These are phyloP conservation scores for Aspergillus affinis DNA, from an alignment of 495 filamentous ascomycete species.

Conservation along the genomic window DNA sequence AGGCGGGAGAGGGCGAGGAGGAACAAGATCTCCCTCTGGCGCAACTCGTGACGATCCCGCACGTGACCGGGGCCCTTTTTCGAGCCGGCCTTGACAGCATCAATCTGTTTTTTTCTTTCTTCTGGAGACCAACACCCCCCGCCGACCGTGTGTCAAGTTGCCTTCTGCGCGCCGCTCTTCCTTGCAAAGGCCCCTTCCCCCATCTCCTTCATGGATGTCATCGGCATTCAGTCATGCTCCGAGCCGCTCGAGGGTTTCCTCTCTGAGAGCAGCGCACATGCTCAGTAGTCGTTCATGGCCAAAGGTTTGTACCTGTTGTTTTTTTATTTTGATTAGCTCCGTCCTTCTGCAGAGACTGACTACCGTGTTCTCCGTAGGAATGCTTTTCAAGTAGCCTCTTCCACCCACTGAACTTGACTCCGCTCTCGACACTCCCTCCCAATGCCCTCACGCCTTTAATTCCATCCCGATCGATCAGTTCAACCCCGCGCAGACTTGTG, in stretches of 20 bases:
- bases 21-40: slow-evolving; percentile 25
- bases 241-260: slow-evolving; percentile 39
- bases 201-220: slow-evolving; percentile 50
- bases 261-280: slow-evolving; percentile 38
- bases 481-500: slow-evolving; percentile 4
- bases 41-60: slow-evolving; percentile 40
- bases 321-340: background rate
- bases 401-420: slow-evolving; percentile 7
- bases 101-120: background rate
- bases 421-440: background rate
- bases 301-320: slow-evolving; percentile 23
- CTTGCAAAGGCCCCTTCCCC: no score
- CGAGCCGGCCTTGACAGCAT: slow-evolving; percentile 2
- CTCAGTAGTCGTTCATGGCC: slow-evolving; percentile 23
- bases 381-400: slow-evolving; percentile 12
- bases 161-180: background rate
- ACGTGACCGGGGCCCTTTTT: slow-evolving; percentile 39
- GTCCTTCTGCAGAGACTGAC: background rate
- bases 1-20: slow-evolving; percentile 21
- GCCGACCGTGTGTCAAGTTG: slow-evolving; percentile 21
- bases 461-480: slow-evolving; percentile 6
- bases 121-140: background rate
- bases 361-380: slow-evolving; percentile 5
- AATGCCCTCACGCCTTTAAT: slow-evolving; percentile 4
- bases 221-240: slow-evolving; percentile 45